These are phyloP conservation scores for Penicillium manginii DNA, from an alignment of 495 filamentous ascomycete species.

Conservation along the genomic window DNA sequence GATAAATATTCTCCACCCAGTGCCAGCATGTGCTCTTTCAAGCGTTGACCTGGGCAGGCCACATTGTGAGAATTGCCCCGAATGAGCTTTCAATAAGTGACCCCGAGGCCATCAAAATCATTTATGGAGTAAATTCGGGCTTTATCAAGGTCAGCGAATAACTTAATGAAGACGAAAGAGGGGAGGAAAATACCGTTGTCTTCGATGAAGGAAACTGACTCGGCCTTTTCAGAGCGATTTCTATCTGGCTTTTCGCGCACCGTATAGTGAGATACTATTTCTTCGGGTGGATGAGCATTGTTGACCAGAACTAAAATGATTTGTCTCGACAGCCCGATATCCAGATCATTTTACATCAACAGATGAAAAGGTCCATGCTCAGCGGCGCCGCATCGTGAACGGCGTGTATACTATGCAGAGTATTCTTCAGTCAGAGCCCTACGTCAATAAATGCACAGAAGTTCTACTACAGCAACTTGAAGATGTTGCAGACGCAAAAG, in stretches of 20 bases:
- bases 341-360: conserved; percentile 22
- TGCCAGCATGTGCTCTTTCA: conserved; percentile 1
- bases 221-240: conserved; percentile 2
- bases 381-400: conserved; percentile 36
- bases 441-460: conserved; percentile 31
- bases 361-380: conserved; percentile 31
- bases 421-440: conserved; percentile 33
- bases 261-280: no score
- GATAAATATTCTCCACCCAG: conserved; percentile 1
- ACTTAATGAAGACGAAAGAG: no score
- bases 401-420: conserved; percentile 35
- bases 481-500: conserved; percentile 21
- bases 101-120: conserved; percentile 24
- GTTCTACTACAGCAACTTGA: conserved; percentile 23
- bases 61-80: conserved; percentile 34
- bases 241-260: not conserved
- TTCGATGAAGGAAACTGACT: no score
- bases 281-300: no score
- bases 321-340: conserved; percentile 1
- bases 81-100: conserved; percentile 34
- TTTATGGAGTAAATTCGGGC: not conserved
- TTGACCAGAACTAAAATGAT: no score
- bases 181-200: no score
- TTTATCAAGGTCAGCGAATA: no score
- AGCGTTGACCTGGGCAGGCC: conserved; percentile 13